Conservation (phyloP, 495 filamentous ascomycete genomes). For the Sphaerosporella brunnea region DNA sequence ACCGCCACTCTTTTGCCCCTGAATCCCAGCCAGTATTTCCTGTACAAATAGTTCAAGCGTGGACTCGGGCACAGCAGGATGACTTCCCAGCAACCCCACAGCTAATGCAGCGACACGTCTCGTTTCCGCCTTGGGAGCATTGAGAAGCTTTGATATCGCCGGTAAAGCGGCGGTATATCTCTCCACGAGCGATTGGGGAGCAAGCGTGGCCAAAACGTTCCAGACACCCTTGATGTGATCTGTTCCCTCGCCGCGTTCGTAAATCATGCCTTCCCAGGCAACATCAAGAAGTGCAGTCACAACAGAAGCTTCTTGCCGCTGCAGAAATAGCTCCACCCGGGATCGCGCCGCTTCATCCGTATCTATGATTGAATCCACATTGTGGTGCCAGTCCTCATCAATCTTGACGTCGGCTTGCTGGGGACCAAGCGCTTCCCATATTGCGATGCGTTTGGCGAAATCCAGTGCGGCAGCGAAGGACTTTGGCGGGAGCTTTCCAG, state of each 20-base stretch:
- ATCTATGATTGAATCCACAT: conserved; percentile 49
- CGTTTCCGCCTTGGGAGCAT: conserved; percentile 13
- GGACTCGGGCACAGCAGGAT: conserved; percentile 32
- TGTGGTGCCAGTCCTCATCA: conserved; percentile 71
- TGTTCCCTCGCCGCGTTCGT: conserved; percentile 29
- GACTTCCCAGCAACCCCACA: conserved; percentile 62
- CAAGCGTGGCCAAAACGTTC: conserved; percentile 17
- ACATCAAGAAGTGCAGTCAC: conserved; percentile 33
- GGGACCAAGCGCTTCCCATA: conserved; percentile 48
- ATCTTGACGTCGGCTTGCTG: conserved; percentile 36
- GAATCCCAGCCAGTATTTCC: conserved; percentile 30
- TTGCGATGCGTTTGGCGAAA: conserved; percentile 56
- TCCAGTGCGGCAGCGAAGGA: conserved; percentile 46
- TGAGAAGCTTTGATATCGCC: conserved; percentile 3
- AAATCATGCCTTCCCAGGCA: conserved; percentile 42
- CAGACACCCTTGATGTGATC: conserved; percentile 17
- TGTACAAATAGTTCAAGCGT: conserved; percentile 29
- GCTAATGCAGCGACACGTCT: conserved; percentile 42
- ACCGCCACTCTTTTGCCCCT: conserved; percentile 30
- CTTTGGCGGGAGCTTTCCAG: conserved; percentile 14
- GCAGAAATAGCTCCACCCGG: conserved; percentile 38
- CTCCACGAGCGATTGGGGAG: conserved; percentile 6
- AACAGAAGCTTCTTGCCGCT: conserved; percentile 10
- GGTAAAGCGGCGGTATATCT: background rate
- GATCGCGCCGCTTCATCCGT: conserved; percentile 44